These are phyloP conservation scores for Herpetomonas samuelpessoai DNA, from an alignment of 208 protist species.

Conservation along the genomic window DNA sequence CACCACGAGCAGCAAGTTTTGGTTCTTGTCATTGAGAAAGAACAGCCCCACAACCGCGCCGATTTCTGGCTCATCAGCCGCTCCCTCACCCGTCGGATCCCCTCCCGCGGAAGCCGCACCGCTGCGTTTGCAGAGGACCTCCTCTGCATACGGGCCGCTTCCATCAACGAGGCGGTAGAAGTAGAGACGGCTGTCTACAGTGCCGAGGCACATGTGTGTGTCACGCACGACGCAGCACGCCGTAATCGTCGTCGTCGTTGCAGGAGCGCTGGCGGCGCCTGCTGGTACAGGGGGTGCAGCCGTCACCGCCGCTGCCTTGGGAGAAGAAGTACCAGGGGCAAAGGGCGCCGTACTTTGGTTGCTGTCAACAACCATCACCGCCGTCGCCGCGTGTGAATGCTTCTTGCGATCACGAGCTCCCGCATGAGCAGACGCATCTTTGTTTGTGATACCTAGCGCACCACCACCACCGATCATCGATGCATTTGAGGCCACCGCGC, in stretches of 20 bases:
- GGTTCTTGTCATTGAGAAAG: conserved; percentile 70
- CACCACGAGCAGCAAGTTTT: conserved; percentile 66
- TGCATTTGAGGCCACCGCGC: too few species aligned
- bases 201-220: conserved; percentile 76
- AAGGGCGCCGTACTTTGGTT: background rate
- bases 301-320: background rate
- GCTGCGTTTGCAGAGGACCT: conserved; percentile 30
- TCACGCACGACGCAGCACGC: conserved; percentile 82
- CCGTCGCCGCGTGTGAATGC: background rate
- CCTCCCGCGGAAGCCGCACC: conserved; percentile 2
- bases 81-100: background rate
- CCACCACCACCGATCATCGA: too few species aligned
- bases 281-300: background rate
- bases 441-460: too few species aligned
- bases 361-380: background rate
- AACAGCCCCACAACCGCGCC: conserved; percentile 60
- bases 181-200: conserved; percentile 62
- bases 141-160: conserved; percentile 50
- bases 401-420: too few species aligned
- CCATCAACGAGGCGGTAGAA: conserved; percentile 73
- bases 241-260: conserved; percentile 51
- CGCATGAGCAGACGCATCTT: too few species aligned
- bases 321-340: too few species aligned
- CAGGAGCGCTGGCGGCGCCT: background rate
- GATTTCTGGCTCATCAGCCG: conserved; percentile 32